Percentiles rank a stretch among this genome's conserved stretches.
These are phyloP conservation scores for Parachlorella kessleri DNA, from an alignment of 139 green algal genomes.

Conservation along the genomic window DNA sequence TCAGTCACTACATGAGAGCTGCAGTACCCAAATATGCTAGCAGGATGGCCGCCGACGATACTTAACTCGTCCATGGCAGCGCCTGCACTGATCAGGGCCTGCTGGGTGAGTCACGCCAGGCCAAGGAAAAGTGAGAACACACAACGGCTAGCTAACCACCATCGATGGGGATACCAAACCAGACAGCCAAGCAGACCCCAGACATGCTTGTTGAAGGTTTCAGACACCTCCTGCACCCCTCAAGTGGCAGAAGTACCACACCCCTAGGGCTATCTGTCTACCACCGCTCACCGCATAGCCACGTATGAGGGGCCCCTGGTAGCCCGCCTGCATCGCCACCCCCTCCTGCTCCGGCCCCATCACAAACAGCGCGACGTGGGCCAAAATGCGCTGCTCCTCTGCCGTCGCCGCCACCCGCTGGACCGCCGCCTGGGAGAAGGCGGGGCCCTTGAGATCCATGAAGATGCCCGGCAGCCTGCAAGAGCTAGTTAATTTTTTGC, in stretches of 20 bases:
- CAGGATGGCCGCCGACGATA: too few species aligned
- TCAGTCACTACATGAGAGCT: too few species aligned
- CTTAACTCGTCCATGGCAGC: too few species aligned
- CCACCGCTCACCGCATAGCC: conserved; percentile 13
- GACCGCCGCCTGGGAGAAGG: conserved; percentile 16
- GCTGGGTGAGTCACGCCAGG: too few species aligned
- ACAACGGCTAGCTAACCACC: too few species aligned
- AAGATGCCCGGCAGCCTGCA: conserved; percentile 31
- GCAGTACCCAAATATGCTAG: too few species aligned
- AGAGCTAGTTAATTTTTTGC: too few species aligned
- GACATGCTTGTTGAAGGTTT: not conserved
- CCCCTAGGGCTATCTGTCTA: too few species aligned
- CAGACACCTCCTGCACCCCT: not conserved
- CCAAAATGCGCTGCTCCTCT: not conserved
- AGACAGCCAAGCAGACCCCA: not conserved
- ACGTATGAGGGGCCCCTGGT: conserved; percentile 22
- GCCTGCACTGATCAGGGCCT: too few species aligned
- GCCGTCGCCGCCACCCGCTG: not conserved
- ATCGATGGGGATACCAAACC: too few species aligned
- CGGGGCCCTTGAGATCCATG: conserved; percentile 37
- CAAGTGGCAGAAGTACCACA: too few species aligned
- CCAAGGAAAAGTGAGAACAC: too few species aligned
- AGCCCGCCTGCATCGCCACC: conserved; percentile 17
- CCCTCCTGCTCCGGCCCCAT: not conserved
- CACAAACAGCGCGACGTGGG: conserved; percentile 36